These are phyloP conservation scores for Rubia peregrina DNA, from an alignment of 305 asterid genomes.

Conservation along the genomic window DNA sequence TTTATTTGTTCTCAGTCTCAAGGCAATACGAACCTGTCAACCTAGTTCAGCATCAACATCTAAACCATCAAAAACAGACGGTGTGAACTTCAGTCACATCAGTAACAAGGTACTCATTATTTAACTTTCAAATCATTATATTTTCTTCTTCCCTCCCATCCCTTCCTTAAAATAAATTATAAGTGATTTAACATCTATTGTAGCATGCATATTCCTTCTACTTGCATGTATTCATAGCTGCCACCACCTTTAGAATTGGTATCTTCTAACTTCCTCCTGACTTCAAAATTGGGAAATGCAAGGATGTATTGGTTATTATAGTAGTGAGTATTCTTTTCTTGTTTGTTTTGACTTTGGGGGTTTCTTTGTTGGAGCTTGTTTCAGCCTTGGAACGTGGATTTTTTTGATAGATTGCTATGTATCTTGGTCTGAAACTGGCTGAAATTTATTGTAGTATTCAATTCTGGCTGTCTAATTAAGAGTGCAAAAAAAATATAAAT, in stretches of 20 bases:
- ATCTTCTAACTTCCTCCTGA: background rate
- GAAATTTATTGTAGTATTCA: background rate
- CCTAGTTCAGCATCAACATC: conserved; percentile 53
- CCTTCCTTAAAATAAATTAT: background rate
- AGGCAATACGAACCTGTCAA: conserved; percentile 86
- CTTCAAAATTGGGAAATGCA: background rate
- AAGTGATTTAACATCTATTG: conserved; percentile 2
- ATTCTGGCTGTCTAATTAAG: background rate
- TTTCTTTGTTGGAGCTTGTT: background rate
- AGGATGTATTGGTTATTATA: background rate
- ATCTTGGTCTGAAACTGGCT: background rate
- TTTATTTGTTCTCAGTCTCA: conserved; percentile 50
- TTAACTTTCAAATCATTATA: background rate
- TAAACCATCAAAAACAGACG: conserved; percentile 60
- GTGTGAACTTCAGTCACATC: conserved; percentile 49
- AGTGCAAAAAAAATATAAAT: too few species aligned
- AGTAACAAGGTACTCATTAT: conserved; percentile 54
- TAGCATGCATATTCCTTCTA: background rate
- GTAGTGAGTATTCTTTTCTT: background rate
- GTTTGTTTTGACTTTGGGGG: background rate
- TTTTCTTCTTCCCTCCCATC: background rate
- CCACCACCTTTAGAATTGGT: background rate
- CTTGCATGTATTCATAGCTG: background rate
- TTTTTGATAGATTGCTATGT: background rate
- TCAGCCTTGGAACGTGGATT: background rate